phyloP scores from a whole-genome alignment of 2,329 filamentous ascomycete species.

The Cladosporium sp. region DNA sequence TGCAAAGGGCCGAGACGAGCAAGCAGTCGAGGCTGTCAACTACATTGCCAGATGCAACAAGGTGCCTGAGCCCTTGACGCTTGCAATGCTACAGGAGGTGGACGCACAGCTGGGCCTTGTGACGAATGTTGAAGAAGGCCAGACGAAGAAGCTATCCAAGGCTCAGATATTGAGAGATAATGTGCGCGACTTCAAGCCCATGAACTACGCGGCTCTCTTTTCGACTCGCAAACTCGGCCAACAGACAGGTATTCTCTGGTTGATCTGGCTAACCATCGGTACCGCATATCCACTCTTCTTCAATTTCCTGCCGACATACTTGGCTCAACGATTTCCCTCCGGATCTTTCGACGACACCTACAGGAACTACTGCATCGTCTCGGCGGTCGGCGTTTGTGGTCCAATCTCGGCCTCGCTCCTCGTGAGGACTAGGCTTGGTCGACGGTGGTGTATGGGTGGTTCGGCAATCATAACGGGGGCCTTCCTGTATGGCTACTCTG shows the following conservation, averaged over 20 bases:
- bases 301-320: constrained; percentile 63
- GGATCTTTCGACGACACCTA: constrained; percentile 52
- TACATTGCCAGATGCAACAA: constrained; percentile 46
- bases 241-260: constrained; percentile 59
- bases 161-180: constrained; percentile 28
- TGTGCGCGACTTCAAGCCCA: constrained; percentile 12
- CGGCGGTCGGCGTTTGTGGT: constrained; percentile 58
- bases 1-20: constrained; percentile 46
- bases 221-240: constrained; percentile 53
- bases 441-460: constrained; percentile 41
- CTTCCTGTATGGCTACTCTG: constrained; percentile 40
- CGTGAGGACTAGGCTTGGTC: constrained; percentile 46
- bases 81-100: constrained; percentile 44
- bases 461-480: constrained; percentile 38
- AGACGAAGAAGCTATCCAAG: constrained; percentile 31
- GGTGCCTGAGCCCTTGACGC: constrained; percentile 34
- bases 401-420: constrained; percentile 64
- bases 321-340: constrained; percentile 53
- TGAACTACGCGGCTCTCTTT: constrained; percentile 62
- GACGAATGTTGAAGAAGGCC: constrained; percentile 14
- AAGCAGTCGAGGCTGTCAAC: constrained; percentile 45
- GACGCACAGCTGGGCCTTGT: constrained; percentile 25
- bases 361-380: constrained; percentile 54
- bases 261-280: constrained; percentile 54
- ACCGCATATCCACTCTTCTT: constrained; percentile 70